These are phyloP conservation scores for Colletotrichum siamense DNA, from an alignment of 2,329 filamentous ascomycete genomes.

Conservation along the genomic window DNA sequence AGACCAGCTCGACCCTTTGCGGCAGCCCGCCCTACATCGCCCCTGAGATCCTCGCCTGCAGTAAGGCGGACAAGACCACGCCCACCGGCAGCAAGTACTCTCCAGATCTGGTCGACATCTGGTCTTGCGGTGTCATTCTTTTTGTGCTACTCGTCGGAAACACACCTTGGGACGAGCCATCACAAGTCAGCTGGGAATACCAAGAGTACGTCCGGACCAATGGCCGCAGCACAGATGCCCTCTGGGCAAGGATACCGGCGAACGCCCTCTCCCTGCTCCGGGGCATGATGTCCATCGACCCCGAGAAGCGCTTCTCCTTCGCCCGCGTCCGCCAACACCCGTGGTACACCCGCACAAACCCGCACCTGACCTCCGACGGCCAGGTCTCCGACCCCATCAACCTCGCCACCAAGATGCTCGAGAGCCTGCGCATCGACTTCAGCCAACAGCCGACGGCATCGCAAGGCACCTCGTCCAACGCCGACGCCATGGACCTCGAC, in stretches of 20 bases:
- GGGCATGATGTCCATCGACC: slow-evolving; percentile 89
- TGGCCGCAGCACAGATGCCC: slow-evolving; percentile 81
- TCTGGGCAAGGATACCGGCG: slow-evolving; percentile 81
- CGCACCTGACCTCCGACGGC: slow-evolving; percentile 76
- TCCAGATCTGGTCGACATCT: slow-evolving; percentile 87
- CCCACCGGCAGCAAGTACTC: slow-evolving; percentile 66
- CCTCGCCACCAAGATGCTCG: slow-evolving; percentile 94
- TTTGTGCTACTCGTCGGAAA: slow-evolving; percentile 96
- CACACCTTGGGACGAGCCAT: slow-evolving; percentile 96
- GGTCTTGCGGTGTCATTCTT: slow-evolving; percentile 97
- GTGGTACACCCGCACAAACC: slow-evolving; percentile 89
- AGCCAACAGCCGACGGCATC: slow-evolving; percentile 66
- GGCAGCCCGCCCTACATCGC: slow-evolving; percentile 97
- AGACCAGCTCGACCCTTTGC: slow-evolving; percentile 87
- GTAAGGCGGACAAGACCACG: slow-evolving; percentile 46
- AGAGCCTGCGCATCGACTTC: slow-evolving; percentile 89
- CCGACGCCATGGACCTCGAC: slow-evolving; percentile 76
- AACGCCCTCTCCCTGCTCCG: slow-evolving; percentile 82
- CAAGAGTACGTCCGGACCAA: slow-evolving; percentile 82
- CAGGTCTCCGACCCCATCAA: slow-evolving; percentile 78
- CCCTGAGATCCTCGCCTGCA: slow-evolving; percentile 78
- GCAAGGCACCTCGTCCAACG: slow-evolving; percentile 33
- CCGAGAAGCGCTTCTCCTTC: slow-evolving; percentile 79
- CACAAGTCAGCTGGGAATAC: slow-evolving; percentile 85
- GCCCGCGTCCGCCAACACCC: slow-evolving; percentile 87